phyloP scores from a whole-genome alignment of 306 rosid species.

The Vicia faba region DNA sequence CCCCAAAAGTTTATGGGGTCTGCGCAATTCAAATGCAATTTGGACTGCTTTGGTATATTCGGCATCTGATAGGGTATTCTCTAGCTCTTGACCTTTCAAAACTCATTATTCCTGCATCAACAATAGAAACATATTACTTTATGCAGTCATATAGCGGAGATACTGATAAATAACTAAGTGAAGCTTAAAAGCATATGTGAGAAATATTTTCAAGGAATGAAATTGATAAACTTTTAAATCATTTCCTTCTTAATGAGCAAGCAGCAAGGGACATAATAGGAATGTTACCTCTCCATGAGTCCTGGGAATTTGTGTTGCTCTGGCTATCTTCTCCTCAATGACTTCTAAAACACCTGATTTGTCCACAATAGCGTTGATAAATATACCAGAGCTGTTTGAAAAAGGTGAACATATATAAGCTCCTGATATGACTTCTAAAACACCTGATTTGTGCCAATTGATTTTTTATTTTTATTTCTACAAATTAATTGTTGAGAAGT shows the following conservation, averaged over 20 bases:
- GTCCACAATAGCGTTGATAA: slow-evolving; percentile 72
- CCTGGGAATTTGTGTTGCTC: slow-evolving; percentile 81
- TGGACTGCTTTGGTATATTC: too few relatives aligned
- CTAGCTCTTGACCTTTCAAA: too few relatives aligned
- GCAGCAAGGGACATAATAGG: not conserved
- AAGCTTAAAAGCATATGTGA: slow-evolving; percentile 19
- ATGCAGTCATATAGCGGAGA: too few relatives aligned
- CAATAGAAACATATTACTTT: too few relatives aligned
- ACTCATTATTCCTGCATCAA: too few relatives aligned
- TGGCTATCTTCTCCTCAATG: slow-evolving; percentile 87
- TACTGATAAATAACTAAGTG: not conserved
- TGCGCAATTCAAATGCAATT: too few relatives aligned
- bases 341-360: slow-evolving; percentile 59
- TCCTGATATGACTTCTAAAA: too few relatives aligned
- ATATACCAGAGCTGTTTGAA: slow-evolving; percentile 75
- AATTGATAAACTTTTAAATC: slow-evolving; percentile 14
- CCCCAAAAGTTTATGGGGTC: too few relatives aligned
- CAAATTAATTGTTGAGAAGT: too few relatives aligned
- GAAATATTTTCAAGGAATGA: not conserved
- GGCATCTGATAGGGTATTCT: too few relatives aligned
- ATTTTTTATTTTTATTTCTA: too few relatives aligned
- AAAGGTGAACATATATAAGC: slow-evolving; percentile 30
- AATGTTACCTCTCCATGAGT: slow-evolving; percentile 76
- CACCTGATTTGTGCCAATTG: too few relatives aligned
- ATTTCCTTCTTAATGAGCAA: not conserved